phyloP scores from a whole-genome alignment of 352 stramenopile genomes.

The Globisporangium camurandrum region DNA sequence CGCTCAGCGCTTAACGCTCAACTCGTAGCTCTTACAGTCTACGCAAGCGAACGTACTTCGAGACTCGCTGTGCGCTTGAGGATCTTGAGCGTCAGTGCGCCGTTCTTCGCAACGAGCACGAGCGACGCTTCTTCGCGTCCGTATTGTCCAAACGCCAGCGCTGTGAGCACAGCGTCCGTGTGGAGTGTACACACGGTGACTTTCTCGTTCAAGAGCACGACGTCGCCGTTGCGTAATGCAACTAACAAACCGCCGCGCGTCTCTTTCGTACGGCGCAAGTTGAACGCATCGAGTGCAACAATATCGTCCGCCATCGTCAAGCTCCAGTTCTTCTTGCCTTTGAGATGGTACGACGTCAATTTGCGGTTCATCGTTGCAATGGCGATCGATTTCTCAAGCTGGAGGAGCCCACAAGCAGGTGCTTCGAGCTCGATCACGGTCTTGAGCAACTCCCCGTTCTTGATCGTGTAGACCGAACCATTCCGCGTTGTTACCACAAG shows the following conservation, averaged over 20 bases:
- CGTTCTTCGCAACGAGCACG: constrained; percentile 71
- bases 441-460: constrained; percentile 85
- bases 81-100: constrained; percentile 81
- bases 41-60: constrained; percentile 19
- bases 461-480: constrained; percentile 84
- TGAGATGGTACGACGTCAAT: constrained; percentile 84
- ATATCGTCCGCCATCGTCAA: constrained; percentile 80
- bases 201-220: constrained; percentile 87
- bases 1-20: background rate
- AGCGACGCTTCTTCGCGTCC: constrained; percentile 84
- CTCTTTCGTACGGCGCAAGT: constrained; percentile 62
- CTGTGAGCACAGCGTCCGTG: constrained; percentile 62
- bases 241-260: constrained; percentile 77
- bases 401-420: constrained; percentile 58
- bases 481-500: constrained; percentile 84
- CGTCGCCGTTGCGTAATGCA: constrained; percentile 74
- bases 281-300: constrained; percentile 73
- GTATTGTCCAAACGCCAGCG: constrained; percentile 83
- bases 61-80: constrained; percentile 82
- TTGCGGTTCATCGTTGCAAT: constrained; percentile 86
- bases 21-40: background rate
- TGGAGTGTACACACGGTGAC: constrained; percentile 70
- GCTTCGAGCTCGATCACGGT: constrained; percentile 85
- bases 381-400: constrained; percentile 80
- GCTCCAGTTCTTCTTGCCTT: constrained; percentile 89